phyloP scores from a whole-genome alignment of 2,329 filamentous ascomycete genomes.

The Ploettnerulaceae sp. region DNA sequence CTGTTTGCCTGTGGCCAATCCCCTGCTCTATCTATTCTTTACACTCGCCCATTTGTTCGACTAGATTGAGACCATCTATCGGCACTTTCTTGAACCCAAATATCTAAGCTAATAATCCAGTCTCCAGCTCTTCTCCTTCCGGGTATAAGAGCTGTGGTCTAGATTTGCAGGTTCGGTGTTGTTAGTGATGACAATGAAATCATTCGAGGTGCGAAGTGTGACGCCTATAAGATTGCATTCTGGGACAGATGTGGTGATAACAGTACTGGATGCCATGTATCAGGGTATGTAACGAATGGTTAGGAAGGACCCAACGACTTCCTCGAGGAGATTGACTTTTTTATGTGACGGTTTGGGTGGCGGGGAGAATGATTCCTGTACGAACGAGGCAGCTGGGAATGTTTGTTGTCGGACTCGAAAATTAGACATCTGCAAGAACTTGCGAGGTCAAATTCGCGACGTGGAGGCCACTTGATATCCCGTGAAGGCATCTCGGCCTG shows the following conservation, averaged over 20 bases:
- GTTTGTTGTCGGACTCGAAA: too few relatives aligned
- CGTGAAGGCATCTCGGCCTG: too few relatives aligned
- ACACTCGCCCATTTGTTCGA: constrained; percentile 24
- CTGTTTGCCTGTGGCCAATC: constrained; percentile 45
- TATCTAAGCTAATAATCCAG: constrained; percentile 28
- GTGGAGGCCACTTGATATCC: too few relatives aligned
- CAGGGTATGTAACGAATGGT: constrained; percentile 39
- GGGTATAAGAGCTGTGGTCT: neutral
- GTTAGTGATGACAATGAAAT: constrained; percentile 54
- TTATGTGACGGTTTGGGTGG: neutral
- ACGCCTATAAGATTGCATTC: constrained; percentile 51
- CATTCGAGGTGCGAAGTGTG: constrained; percentile 39
- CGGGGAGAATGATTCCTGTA: neutral
- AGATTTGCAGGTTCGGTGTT: constrained; percentile 33
- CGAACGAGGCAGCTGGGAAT: neutral
- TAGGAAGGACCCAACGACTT: constrained; percentile 29
- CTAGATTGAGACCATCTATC: constrained; percentile 23
- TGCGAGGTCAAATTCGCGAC: too few relatives aligned
- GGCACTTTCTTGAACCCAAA: constrained; percentile 34
- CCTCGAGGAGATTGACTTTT: constrained; percentile 12
- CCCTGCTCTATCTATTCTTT: constrained; percentile 35
- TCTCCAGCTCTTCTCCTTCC: neutral
- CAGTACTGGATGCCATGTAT: constrained; percentile 53
- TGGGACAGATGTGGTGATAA: constrained; percentile 42
- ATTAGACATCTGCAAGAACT: too few relatives aligned